Conservation (phyloP, 140 eudicot genomes). For the Ambrosia hybrid region DNA sequence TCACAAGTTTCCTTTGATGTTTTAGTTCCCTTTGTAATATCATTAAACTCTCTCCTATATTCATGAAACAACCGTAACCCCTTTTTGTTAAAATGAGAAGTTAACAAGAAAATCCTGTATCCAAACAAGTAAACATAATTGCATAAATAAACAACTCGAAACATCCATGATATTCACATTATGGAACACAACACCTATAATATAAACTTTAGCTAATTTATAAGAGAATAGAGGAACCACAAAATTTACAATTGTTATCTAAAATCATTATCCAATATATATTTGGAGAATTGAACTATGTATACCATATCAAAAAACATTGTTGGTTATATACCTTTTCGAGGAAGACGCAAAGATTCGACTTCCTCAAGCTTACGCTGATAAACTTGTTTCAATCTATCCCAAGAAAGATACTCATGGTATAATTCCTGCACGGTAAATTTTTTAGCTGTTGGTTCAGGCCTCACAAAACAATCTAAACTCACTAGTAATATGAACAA, state of each 20-base stretch:
- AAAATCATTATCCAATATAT: no score
- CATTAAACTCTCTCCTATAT: conserved; percentile 64
- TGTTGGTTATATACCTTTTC: conserved; percentile 47
- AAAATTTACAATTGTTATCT: no score
- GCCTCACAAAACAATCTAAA: no score
- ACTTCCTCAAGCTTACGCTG: conserved; percentile 68
- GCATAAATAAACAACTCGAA: no score
- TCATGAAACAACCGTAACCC: no score
- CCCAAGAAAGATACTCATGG: conserved; percentile 79
- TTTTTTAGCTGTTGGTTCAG: neutral
- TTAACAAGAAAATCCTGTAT: neutral
- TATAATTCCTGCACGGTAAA: conserved; percentile 62
- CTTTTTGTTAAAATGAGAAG: neutral
- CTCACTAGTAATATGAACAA: no score
- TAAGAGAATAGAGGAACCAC: no score
- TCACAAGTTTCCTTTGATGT: conserved; percentile 74
- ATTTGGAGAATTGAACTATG: no score
- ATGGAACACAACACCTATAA: no score
- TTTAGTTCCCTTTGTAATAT: conserved; percentile 78
- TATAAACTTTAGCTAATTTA: no score
- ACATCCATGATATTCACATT: no score
- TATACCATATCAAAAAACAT: no score
- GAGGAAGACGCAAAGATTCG: conserved; percentile 73
- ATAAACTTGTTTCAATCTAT: conserved; percentile 78
- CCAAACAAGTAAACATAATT: neutral